phyloP scores from a whole-genome alignment of 371 early-diverging fungal species.

The Dinochytrium kinnereticum region DNA sequence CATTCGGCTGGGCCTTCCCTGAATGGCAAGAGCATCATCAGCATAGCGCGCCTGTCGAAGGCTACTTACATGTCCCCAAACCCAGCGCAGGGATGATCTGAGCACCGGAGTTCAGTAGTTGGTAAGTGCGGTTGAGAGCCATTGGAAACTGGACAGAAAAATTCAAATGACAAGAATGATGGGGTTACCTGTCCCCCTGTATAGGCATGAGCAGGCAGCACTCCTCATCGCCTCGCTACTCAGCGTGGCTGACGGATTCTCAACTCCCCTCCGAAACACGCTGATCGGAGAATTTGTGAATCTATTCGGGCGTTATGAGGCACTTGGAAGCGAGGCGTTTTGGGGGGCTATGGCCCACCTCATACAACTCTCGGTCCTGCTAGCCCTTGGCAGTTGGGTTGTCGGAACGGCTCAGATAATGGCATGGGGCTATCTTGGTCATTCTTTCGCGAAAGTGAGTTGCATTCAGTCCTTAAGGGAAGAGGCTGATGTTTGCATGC shows the following conservation, averaged over 20 bases:
- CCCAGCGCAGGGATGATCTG: neutral
- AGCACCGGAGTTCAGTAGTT: neutral
- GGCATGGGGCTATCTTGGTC: neutral
- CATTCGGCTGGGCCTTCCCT: slow-evolving; percentile 62
- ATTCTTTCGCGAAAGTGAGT: neutral
- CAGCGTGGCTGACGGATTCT: neutral
- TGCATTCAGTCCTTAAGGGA: too few species aligned
- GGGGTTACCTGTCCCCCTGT: neutral
- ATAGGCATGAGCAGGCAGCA: neutral
- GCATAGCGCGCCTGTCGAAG: neutral
- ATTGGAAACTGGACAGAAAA: neutral
- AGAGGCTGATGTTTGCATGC: neutral
- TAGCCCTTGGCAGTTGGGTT: neutral
- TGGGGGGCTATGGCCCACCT: neutral
- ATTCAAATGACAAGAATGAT: neutral
- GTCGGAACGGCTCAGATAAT: neutral
- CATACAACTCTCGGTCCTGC: neutral
- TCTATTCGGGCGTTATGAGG: neutral
- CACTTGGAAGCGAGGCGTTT: neutral
- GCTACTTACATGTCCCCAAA: slow-evolving; percentile 29
- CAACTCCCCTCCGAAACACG: neutral
- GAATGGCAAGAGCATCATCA: too few species aligned
- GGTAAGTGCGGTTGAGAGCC: neutral
- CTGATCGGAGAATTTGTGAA: neutral
- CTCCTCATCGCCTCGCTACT: neutral